Percentiles rank a stretch among this genome's conserved stretches.
These are phyloP conservation scores for Tuber magnatum DNA, from an alignment of 495 filamentous ascomycete genomes.

Conservation along the genomic window DNA sequence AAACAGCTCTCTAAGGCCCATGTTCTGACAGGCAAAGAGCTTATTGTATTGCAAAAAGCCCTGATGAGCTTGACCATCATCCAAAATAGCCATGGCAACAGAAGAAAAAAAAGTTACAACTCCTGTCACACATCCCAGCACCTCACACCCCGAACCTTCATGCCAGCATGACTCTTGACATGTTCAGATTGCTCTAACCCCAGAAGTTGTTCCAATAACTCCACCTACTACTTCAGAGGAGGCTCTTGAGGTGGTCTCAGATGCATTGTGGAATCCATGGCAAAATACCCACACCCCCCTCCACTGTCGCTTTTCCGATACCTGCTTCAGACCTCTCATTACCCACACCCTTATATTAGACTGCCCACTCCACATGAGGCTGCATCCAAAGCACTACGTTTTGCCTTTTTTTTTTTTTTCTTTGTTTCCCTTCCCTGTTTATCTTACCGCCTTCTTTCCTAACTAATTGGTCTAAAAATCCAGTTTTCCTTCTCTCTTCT, in stretches of 20 bases:
- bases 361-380: background rate
- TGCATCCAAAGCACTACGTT: background rate
- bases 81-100: background rate
- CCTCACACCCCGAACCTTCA: background rate
- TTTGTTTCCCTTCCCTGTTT: no score
- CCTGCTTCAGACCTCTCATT: background rate
- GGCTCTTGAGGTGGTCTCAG: background rate
- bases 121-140: background rate
- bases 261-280: background rate
- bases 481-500: no score
- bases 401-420: background rate
- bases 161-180: background rate
- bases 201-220: background rate
- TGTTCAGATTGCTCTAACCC: background rate
- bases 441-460: no score
- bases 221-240: background rate
- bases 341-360: no score
- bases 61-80: background rate
- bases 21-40: background rate
- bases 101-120: background rate
- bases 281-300: background rate
- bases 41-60: background rate
- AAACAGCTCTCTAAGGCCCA: background rate
- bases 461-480: no score
- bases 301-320: background rate